Base-by-base conservation (phyloP, 768 basidiomycete genomes). In the Tephrocybe sp. region DNA sequence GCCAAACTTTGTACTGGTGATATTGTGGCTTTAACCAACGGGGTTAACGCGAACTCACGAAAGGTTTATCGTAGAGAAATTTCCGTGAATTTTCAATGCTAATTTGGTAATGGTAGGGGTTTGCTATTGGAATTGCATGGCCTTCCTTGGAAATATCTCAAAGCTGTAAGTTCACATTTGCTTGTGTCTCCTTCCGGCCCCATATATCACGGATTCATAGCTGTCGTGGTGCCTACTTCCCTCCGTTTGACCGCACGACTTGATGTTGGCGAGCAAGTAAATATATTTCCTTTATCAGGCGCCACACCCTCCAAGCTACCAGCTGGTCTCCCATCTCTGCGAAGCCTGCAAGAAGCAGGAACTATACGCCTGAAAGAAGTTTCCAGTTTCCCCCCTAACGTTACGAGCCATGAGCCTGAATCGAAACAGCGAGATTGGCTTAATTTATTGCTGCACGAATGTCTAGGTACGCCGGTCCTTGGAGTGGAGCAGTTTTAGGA, bases 101-200 rank as follows among this genome's bases (percentile, higher is more conserved):
- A 54, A 62, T 52, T 22, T 20, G 20, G 30, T 23, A n/a, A 20
- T 39, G 50, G 62, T 19, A 87, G 85, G 67, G 73, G 39, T 84
- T 84, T 64, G 79, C 84, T 11, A 71, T 90, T 47, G 90, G 89
- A 5, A 69, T 83, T 40, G 76, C 79, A 58, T 92, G 89, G 89
- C 88, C 89, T n/a, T 86, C 84, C 34, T 60, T 76, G 39, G 85
- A 87, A 7, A 48, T 84, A 48, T 62, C 80, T 22, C 74, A 73
- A 45, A 78, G 82, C 53, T 71, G 89, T 87, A 65, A 61, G 83
- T 74, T 53, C 48, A 48, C 34, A 43, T 9, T 48, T 33, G 31
- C 45, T 50, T 53, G 51, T 53, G 43, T 26, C 48, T 53, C 53
- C 53, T 49, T 48, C 26, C 42, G 51, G 38, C 32, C 43, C 42